Evolutionary conservation across 345 rosid genomes (phyloP), one percentile per base, ranked within the genome.

Genomic region (Aurinia saxatilis): DNA sequence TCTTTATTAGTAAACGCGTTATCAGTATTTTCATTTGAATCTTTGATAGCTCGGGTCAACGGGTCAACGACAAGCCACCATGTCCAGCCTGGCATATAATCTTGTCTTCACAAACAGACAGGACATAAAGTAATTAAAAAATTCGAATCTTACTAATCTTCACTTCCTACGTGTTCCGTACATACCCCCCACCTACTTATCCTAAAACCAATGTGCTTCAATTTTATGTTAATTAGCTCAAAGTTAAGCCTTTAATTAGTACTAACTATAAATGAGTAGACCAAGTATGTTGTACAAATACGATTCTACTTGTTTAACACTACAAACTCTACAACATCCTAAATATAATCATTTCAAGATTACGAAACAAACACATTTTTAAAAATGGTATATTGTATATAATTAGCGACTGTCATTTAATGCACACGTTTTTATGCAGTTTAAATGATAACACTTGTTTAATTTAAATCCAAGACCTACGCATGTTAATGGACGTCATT

Each of bases 31-130:
- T 37, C 3, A 1, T 38, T 55, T 38, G 38, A 56, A 48, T 19
- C 17, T 25, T 27, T 2, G 4, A 23, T 14, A 45, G 0, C 1
- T 10, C 25, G 0, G 3, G 64, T 70, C 69, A 55, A 54, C 50
- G 38, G 29, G 69, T 70, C 74, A 70, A 57, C 13, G 57, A 56
- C 18, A 8, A 40, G 65, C 58, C 14, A 58, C n/a, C 9, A 54
- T 31, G 52, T 62, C 57, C 74, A 70, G 75, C n/a, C 63, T 56
- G 65, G 59, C 63, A 63, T 21, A 8, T 47, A 49, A 49, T 2
- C 17, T 70, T 70, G 75, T 63, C 46, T 25, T 34, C 60, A 33
- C 53, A 63, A 70, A 56, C 47, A 47, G 69, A 70, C 74, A 70
- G 39, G 46, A 19, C 3, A 21, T 21, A 54, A 15, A 31, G 27